Evolutionary conservation across 495 filamentous ascomycete species (phyloP).

Genomic region (Penicillium dipodomyicola): DNA sequence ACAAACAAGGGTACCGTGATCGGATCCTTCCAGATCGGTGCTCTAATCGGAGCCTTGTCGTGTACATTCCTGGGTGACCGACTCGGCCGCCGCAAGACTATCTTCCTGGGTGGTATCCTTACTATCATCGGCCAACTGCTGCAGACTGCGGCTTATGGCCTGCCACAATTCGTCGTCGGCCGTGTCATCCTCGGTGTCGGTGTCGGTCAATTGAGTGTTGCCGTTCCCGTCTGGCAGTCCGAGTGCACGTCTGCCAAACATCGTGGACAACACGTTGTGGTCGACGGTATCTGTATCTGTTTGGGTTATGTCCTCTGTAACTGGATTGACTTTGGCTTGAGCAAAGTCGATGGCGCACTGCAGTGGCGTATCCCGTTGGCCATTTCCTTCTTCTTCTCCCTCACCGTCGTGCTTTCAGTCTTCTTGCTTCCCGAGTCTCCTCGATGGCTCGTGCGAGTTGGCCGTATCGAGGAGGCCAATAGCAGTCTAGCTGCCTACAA

Average conservation of each 20-base stretch:
- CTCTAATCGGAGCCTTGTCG: slow-evolving; percentile 41
- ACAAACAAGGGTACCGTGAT: slow-evolving; percentile 42
- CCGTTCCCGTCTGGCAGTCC: slow-evolving; percentile 51
- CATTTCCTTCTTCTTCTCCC: slow-evolving; percentile 58
- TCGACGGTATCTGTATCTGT: slow-evolving; percentile 50
- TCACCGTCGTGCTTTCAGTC: slow-evolving; percentile 55
- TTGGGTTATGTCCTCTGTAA: slow-evolving; percentile 42
- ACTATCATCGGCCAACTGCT: slow-evolving; percentile 52
- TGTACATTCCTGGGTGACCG: slow-evolving; percentile 45
- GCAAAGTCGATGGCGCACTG: slow-evolving; percentile 26
- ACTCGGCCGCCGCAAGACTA: slow-evolving; percentile 54
- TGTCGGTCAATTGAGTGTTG: slow-evolving; percentile 43
- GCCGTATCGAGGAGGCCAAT: slow-evolving; percentile 52
- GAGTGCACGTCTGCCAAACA: slow-evolving; percentile 41
- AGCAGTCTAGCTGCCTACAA: slow-evolving; percentile 30
- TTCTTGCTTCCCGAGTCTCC: slow-evolving; percentile 64
- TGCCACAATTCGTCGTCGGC: slow-evolving; percentile 41
- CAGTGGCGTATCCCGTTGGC: slow-evolving; percentile 49
- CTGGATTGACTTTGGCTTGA: slow-evolving; percentile 46
- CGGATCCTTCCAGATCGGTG: slow-evolving; percentile 43
- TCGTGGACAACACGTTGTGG: slow-evolving; percentile 36
- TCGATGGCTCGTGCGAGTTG: slow-evolving; percentile 55
- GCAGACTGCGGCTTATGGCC: slow-evolving; percentile 45
- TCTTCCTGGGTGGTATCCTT: slow-evolving; percentile 50
- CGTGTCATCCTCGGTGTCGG: slow-evolving; percentile 46